Evolutionary conservation across 805 yeast genomes (phyloP).

Genomic region (Candida silvicultrix): DNA sequence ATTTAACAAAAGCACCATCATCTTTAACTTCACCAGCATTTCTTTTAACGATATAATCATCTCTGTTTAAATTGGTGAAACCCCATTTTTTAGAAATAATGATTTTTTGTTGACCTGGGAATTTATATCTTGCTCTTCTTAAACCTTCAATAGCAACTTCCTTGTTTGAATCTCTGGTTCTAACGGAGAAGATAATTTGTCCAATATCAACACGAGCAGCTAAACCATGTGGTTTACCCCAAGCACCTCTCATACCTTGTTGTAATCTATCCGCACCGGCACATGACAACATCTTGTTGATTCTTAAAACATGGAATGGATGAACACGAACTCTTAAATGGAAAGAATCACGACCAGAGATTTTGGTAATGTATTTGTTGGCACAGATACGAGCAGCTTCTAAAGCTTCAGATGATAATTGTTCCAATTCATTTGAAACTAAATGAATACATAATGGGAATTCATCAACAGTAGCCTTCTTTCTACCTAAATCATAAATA

Average conservation of each 20-base stretch:
- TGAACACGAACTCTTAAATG: constrained; percentile 99
- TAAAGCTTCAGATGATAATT: constrained; percentile 98
- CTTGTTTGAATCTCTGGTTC: constrained; percentile 98
- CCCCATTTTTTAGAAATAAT: constrained; percentile 99
- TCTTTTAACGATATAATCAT: constrained; percentile 89
- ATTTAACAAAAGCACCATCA: constrained; percentile 99
- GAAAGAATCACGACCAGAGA: constrained; percentile 99
- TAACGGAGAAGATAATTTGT: constrained; percentile 95
- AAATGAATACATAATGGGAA: constrained; percentile 97
- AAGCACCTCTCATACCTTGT: constrained; percentile 99
- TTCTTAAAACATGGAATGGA: constrained; percentile 99
- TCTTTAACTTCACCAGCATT: constrained; percentile 98
- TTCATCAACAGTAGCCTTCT: constrained; percentile 99
- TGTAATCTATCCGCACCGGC: constrained; percentile 99
- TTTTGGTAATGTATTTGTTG: constrained; percentile 97
- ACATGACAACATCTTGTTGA: constrained; percentile 99
- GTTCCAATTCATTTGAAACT: constrained; percentile 99
- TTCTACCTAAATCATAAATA: constrained; percentile 98
- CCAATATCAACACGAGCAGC: constrained; percentile 99
- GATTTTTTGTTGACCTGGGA: constrained; percentile 99
- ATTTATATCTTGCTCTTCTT: constrained; percentile 99
- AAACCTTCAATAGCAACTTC: constrained; percentile 97
- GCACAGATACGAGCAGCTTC: constrained; percentile 99
- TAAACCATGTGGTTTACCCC: constrained; percentile 99
- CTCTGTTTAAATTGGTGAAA: constrained; percentile 99